A percentile compares a stretch with the other conserved stretches of the same genome.
These are phyloP conservation scores for Dictyostelium brefeldianum DNA, from an alignment of 78 protist genomes.

Conservation along the genomic window DNA sequence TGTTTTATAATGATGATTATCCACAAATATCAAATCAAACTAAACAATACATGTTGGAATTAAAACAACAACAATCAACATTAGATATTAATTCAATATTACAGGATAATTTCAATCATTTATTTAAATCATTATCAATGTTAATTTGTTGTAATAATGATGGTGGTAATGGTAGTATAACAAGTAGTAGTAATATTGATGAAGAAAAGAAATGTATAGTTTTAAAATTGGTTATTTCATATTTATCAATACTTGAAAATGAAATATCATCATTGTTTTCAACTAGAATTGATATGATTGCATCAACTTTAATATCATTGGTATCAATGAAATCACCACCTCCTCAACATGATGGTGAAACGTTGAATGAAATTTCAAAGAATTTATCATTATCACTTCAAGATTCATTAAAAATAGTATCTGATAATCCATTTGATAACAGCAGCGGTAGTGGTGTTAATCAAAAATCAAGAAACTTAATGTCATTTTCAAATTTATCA, in stretches of 20 bases:
- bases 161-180: not conserved
- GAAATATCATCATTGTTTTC: not conserved
- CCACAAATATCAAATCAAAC: not conserved
- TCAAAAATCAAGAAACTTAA: not conserved
- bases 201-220: conserved; percentile 44
- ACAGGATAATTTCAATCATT: conserved; percentile 52
- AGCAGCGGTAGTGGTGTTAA: too few species aligned
- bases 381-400: conserved; percentile 1
- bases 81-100: not conserved
- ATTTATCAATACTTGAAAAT: not conserved
- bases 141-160: conserved; percentile 9
- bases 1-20: conserved; percentile 16
- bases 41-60: not conserved
- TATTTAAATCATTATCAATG: conserved; percentile 33
- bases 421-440: conserved; percentile 45
- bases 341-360: not conserved
- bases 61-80: not conserved
- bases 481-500: conserved; percentile 3
- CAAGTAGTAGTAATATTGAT: not conserved
- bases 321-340: conserved; percentile 35
- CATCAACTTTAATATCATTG: conserved; percentile 18
- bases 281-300: conserved; percentile 31
- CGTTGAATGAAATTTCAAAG: not conserved
- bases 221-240: conserved; percentile 18
- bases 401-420: conserved; percentile 19